Evolutionary conservation across 352 stramenopile genomes (phyloP), one percentile per base, ranked within the genome.

Genomic region (Globisporangium emineosum): DNA sequence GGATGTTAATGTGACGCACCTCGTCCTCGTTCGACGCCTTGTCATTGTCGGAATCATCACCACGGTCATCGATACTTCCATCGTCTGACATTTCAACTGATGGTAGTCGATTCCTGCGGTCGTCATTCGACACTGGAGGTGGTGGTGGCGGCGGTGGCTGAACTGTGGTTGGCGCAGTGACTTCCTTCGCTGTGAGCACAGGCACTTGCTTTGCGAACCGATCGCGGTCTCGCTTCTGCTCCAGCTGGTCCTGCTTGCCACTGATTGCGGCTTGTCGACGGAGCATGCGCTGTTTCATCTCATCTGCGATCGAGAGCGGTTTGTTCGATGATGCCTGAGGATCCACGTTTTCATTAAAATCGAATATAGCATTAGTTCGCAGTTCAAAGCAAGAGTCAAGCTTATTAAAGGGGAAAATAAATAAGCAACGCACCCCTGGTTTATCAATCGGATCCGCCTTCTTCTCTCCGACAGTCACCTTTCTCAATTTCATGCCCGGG

Each of bases 1-100:
- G 15, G n/a, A 45, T 19, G 5, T 19, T 10, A 45, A 45, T 45
- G 8, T 32, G 49, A 62, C 57, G 13, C 45, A 85, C 77, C 51
- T 93, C 86, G 43, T 82, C 84, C 30, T 91, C 84, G 55, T 86
- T 89, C 5, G 83, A 95, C 6, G 60, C 65, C 55, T 81, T 81
- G 37, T 90, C 82, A 32, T 76, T 78, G 8, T 78, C 76, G 0
- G 72, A 76, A 42, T 77, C 73, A 13, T 66, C 58, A 21, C 67
- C 75, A n/a, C 12, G 25, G n/a, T 61, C 71, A 63, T 84, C 77
- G 30, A 82, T 69, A 40, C 82, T 90, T 51, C 84, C 87, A 55
- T 94, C 86, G 32, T 96, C 87, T 10, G 87, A 96, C 82, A 96
- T 90, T 25, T 82, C 79, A 9, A 96, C 73, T 2, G 76, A 90